Evolutionary conservation across 2,329 filamentous ascomycete species (phyloP), one percentile per base, ranked within the genome.

Genomic region (Rutstroemia sydowiana): DNA sequence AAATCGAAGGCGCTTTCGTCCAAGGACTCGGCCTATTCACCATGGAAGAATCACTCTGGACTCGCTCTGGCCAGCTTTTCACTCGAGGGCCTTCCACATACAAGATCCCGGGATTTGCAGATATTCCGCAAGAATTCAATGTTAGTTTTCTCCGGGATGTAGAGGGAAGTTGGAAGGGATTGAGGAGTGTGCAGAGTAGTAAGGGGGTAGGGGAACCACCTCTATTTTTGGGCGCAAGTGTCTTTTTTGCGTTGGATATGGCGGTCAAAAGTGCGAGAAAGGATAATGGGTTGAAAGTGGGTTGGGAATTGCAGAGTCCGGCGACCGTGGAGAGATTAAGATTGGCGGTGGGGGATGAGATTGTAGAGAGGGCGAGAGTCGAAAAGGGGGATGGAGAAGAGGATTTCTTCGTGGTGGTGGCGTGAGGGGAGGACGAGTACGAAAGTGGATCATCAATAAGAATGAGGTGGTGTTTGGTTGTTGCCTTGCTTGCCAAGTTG

Each of bases 71-170:
- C 14, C 78, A 75, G 50, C 66, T 85, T 3, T 85, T 79, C 51
- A 86, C 79, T 3, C 81, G 84, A 1, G 83, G 83, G 0, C 83
- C 83, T 0, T 82, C 83, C 5, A 78, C 84, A 1, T 93, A 93
- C 70, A 93, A 95, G 73, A 93, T 95, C 61, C 89, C 89, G 0
- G 88, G 88, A 0, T 95, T 95, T 73, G 75, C 87, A 39, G 89
- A 95, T 65, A 88, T 95, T 20, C 89, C 89, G 2, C 88, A 95
- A 66, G 77, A 79, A 23, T 89, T 63, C 41, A 63, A 65, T 41
- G 56, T 62, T 7, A 57, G 49, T 3, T 59, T 66, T 13, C 39
- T 66, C 6, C 61, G 63, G 37, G 62, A 72, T 23, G 73, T 75
- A 4, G 64, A 73, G 39, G 57, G 52, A 5, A 50, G 54, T 45